Conservation (phyloP, 495 filamentous ascomycete genomes). For the Thermothielavioides terrestris region DNA sequence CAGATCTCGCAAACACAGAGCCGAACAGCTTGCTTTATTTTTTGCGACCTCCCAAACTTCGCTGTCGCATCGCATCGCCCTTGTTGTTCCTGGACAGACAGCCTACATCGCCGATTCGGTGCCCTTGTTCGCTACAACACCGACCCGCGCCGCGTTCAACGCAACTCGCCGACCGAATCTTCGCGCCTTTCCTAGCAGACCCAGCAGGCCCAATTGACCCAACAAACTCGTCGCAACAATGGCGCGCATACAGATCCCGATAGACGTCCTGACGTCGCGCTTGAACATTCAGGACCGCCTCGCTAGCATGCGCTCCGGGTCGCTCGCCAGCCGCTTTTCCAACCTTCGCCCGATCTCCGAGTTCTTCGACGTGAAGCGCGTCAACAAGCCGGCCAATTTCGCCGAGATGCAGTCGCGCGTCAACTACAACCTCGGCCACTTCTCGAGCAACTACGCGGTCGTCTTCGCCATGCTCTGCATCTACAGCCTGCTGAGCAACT, state of each 20-base stretch:
- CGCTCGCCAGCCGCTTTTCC: slow-evolving; percentile 72
- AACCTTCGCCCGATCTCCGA: slow-evolving; percentile 88
- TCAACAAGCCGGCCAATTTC: slow-evolving; percentile 90
- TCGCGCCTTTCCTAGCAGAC: too few relatives aligned
- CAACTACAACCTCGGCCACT: slow-evolving; percentile 95
- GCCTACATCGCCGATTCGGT: not conserved
- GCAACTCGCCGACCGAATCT: too few relatives aligned
- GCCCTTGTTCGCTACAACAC: not conserved
- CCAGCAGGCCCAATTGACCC: not conserved
- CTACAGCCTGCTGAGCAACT: slow-evolving; percentile 86
- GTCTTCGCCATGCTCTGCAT: slow-evolving; percentile 91
- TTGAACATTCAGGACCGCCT: slow-evolving; percentile 68
- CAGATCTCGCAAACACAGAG: slow-evolving; percentile 20
- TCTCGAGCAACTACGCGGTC: slow-evolving; percentile 95
- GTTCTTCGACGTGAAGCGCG: slow-evolving; percentile 89
- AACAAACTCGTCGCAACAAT: slow-evolving; percentile 40
- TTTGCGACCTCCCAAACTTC: too few relatives aligned
- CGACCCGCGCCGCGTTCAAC: not conserved
- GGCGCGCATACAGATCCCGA: slow-evolving; percentile 82
- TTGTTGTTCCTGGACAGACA: not conserved
- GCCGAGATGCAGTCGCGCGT: slow-evolving; percentile 84
- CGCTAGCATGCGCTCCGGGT: slow-evolving; percentile 66
- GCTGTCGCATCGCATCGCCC: not conserved
- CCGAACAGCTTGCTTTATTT: not conserved
- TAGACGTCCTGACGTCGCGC: slow-evolving; percentile 84